Evolutionary conservation across 768 basidiomycete genomes (phyloP), one percentile per base, ranked within the genome.

Genomic region (Termitomyces eurrhizus): DNA sequence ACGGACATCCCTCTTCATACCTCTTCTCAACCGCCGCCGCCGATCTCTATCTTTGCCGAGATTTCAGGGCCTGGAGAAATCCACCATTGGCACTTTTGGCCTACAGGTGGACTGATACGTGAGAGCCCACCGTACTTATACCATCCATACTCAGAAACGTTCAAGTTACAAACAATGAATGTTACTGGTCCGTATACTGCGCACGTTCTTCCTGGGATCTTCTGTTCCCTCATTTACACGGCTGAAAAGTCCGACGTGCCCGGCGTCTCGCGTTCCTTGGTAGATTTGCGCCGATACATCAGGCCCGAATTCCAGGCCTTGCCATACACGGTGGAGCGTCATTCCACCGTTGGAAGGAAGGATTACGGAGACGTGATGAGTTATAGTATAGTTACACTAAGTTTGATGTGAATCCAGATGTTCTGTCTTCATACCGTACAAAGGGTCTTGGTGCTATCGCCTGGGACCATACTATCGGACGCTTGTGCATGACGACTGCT

Each of bases 391-490:
- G 62, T 13, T 69, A 64, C 35, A 26, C 44, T 39, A 53, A 61
- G 32, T 48, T 69, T 29, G 35, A 59, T 12, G 44, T 62, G 18
- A 55, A 59, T 52, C 64, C 51, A n/a, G 54, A 58, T 7, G 57
- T 36, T 14, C 64, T 60, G 60, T 49, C 48, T 16, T 49, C 61
- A 13, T 68, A 65, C 56, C 33, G 60, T n/a, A 66, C 52, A 37
- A 64, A 54, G 1, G 81, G 78, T 11, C 68, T 85, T 46, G 69
- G 71, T 21, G 76, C 83, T 24, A 77, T 88, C 41, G 75, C 83
- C 9, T 90, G 84, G 84, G 88, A 90, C 62, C 87, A 89, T 68
- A 75, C 78, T 21, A 83, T 82, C 14, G 87, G 87, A 4, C 76
- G 86, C 42, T 75, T 88, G 14, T 81, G 82, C 64, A 71, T 87